Evolutionary conservation across 192 early-diverging fungal species (phyloP), one percentile per base, ranked within the genome.

Genomic region (Umbelopsis sp.): DNA sequence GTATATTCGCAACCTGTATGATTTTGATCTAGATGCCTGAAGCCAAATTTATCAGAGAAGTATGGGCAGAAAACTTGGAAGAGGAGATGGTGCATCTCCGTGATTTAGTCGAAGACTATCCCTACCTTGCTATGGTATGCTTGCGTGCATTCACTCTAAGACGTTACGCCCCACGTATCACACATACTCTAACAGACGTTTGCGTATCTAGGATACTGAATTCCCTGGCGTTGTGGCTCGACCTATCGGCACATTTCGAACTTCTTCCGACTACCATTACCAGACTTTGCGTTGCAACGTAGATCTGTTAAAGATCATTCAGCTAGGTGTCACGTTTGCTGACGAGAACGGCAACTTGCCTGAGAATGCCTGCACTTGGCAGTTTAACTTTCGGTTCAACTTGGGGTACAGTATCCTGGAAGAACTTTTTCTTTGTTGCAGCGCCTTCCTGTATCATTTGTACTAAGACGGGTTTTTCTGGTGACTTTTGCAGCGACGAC

Each of bases 301-400:
- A 16, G 98, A 99, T 79, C 80, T 99, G 64, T 87, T 99, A 23
- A 96, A 91, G 80, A 95, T 99, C 55, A 99, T 99, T 73, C 98
- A 99, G 77, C 87, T 99, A 25, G 98, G 98, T n/a, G 86, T 98
- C 21, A 96, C 96, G 6, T 93, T 96, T 73, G 89, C 93, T 55
- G 93, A 98, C 78, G 90, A 89, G 71, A 69, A 91, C 27, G 98
- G 98, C 64, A 91, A 94, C 46, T 74, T 89, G 23, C 94, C 98
- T 49, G 87, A 88, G 49, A 93, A 91, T 68, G 90, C 88, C 15
- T 93, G 92, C 77, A 96, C 95, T 30, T 99, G 97, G 96, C 98
- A 99, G 82, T 99, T 99, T 82, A 98, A 99, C 87, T 99, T 99
- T 85, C 95, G 92, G 75, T 99, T 99, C 76, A 94, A 89, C 74